Conservation (phyloP, 192 early-diverging fungal genomes). For the Backusella mclennaniae region DNA sequence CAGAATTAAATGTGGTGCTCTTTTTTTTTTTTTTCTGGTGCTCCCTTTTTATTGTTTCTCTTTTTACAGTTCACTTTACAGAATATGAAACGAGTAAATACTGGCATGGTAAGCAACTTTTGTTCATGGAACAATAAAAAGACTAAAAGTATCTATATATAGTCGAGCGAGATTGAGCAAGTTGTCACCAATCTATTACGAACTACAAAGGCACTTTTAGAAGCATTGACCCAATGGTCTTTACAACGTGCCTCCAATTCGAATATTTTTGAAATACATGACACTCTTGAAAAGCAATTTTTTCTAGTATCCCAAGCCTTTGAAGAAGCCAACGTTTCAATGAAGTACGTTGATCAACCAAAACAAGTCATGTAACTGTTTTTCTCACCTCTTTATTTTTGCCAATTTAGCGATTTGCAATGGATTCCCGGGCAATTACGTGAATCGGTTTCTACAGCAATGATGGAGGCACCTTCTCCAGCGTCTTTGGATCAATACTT, state of each 20-base stretch:
- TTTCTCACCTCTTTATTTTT: not conserved
- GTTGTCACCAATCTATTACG: conserved; percentile 30
- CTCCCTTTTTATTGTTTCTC: conserved; percentile 6
- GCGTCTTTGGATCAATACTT: conserved; percentile 30
- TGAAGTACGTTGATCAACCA: conserved; percentile 19
- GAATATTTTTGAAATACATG: conserved; percentile 35
- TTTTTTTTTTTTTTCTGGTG: not conserved
- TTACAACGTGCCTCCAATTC: conserved; percentile 1
- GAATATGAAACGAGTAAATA: conserved; percentile 15
- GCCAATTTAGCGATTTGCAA: conserved; percentile 10
- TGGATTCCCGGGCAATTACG: conserved; percentile 26
- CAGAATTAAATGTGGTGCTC: not conserved
- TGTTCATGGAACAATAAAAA: not conserved
- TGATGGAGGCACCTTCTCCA: conserved; percentile 28
- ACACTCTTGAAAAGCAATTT: conserved; percentile 29
- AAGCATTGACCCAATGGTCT: conserved; percentile 34
- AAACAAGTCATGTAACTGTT: not conserved
- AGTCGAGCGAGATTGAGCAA: conserved; percentile 37
- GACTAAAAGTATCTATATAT: not conserved
- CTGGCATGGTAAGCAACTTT: not conserved
- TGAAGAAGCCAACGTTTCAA: conserved; percentile 27
- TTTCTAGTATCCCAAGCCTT: conserved; percentile 24
- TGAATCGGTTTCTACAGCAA: conserved; percentile 18
- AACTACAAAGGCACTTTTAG: conserved; percentile 29
- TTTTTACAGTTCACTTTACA: not conserved